A percentile compares a stretch with the other conserved stretches of the same genome.
Conservation (phyloP, 805 yeast species). For the Blastobotrys peoriensis region DNA sequence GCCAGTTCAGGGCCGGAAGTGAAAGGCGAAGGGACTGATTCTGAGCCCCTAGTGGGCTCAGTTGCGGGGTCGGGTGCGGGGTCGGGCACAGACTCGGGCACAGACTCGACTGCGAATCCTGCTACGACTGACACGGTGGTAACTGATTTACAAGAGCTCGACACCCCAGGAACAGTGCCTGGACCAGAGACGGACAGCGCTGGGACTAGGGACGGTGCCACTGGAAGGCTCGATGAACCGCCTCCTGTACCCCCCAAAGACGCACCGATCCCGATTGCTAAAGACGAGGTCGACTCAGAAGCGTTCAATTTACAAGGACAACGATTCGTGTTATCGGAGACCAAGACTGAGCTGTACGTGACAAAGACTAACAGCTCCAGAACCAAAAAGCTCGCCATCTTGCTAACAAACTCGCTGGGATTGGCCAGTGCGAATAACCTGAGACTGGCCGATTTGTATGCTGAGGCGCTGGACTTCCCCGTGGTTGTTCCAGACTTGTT, state of each 20-base stretch:
- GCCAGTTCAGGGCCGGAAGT: too few species aligned
- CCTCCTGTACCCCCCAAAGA: slow-evolving; percentile 1
- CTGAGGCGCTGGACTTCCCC: slow-evolving; percentile 22
- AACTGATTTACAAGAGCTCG: too few species aligned
- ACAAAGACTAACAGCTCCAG: slow-evolving; percentile 11
- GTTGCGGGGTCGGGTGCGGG: too few species aligned
- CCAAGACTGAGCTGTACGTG: slow-evolving; percentile 19
- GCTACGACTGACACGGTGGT: too few species aligned
- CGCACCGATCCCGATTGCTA: slow-evolving; percentile 5
- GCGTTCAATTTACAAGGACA: slow-evolving; percentile 15
- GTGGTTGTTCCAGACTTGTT: slow-evolving; percentile 30
- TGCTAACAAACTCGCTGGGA: slow-evolving; percentile 30
- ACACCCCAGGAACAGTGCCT: too few species aligned
- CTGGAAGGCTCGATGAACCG: too few species aligned
- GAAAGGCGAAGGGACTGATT: too few species aligned
- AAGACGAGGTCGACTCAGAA: background rate
- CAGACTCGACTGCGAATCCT: too few species aligned
- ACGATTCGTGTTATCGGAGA: slow-evolving; percentile 19
- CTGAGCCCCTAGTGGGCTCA: too few species aligned
- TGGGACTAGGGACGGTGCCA: too few species aligned
- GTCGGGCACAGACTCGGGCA: too few species aligned
- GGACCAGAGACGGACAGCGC: too few species aligned
- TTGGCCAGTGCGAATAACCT: slow-evolving; percentile 26
- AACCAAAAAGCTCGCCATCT: slow-evolving; percentile 14
- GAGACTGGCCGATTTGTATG: slow-evolving; percentile 27